A percentile compares a stretch with the other conserved stretches of the same genome.
phyloP scores from a whole-genome alignment of 2,329 filamentous ascomycete species.

The Neurospora sp. region DNA sequence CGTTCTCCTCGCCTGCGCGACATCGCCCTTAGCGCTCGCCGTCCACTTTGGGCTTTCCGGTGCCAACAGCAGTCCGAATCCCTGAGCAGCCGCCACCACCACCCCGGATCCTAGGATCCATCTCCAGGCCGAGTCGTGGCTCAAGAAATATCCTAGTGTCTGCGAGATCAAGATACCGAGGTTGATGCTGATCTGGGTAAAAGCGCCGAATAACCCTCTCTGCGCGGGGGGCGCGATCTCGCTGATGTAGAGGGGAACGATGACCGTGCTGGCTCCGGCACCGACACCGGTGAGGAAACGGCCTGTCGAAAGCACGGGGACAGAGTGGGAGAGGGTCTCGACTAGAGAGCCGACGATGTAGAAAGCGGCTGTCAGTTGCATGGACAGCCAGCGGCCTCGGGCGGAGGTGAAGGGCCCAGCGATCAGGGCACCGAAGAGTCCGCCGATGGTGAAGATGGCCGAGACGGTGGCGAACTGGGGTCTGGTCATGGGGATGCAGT shows the following conservation, averaged over 20 bases:
- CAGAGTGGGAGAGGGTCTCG: constrained; percentile 61
- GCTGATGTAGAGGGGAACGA: constrained; percentile 89
- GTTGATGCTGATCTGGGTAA: constrained; percentile 93
- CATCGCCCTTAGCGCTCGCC: constrained; percentile 52
- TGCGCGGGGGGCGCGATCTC: constrained; percentile 72
- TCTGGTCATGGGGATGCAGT: constrained; percentile 83
- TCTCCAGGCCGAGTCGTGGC: constrained; percentile 70
- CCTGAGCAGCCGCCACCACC: constrained; percentile 57
- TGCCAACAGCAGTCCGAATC: constrained; percentile 61
- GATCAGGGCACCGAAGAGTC: constrained; percentile 70
- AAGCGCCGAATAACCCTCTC: constrained; percentile 69
- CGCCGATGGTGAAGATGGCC: constrained; percentile 85
- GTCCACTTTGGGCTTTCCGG: constrained; percentile 87
- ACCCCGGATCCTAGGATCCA: constrained; percentile 70
- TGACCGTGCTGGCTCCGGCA: constrained; percentile 81
- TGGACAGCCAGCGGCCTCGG: constrained; percentile 64
- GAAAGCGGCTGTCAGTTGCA: constrained; percentile 68
- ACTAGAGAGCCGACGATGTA: constrained; percentile 68
- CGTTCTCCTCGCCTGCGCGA: constrained; percentile 51
- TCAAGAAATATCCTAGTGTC: constrained; percentile 77
- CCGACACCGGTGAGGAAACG: constrained; percentile 74
- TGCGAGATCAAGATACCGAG: constrained; percentile 80
- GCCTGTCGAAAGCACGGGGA: constrained; percentile 60
- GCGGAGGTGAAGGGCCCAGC: constrained; percentile 71
- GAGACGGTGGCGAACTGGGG: constrained; percentile 77